Evolutionary conservation across 495 filamentous ascomycete genomes (phyloP), one percentile per base, ranked within the genome.

Genomic region (Clavariopsis aquatica): DNA sequence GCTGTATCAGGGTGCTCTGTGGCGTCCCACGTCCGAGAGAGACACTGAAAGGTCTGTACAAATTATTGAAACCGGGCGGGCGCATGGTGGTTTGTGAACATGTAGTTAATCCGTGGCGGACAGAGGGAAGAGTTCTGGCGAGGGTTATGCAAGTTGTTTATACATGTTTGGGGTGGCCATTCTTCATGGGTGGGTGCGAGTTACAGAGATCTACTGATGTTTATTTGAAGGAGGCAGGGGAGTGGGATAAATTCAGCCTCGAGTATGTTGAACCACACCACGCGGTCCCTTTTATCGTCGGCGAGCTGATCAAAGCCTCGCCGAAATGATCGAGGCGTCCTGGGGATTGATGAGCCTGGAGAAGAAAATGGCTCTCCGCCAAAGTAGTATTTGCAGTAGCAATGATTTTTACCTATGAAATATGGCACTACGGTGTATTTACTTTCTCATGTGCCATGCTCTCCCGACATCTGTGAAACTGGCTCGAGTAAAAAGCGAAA

Each of bases 1-100:
- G 76, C 53, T 78, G 74, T 29, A 15, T 77, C 2, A 63, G 75
- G 17, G 77, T 77, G 9, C 62, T 79, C 7, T 79, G 78, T 53
- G 72, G 74, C 1, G 66, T 79, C 6, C 72, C 75, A 9, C 41
- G 66, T 17, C 69, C 60, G 12, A 61, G 72, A 24, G 67, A 68
- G 51, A 75, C 74, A 15, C 49, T 75, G 6, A 54, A 64, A 19
- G 63, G 53, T 0, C 60, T 79, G 31, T 78, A 78, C 52, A 36
- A 28, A 6, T 57, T 74, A 19, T 49, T 79, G 51, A 78, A 78
- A 60, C 78, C 78, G 1, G 77, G 78, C 6, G 78, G 78, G 0
- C 46, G 72, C 41, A 68, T 79, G 69, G 51, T 79, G 23, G 69
- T 79, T 7, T 75, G 69, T 36, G 77, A 79, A 57, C 77, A 79